Base-by-base conservation (phyloP, 23 red algal genomes). In the Chondrus crispus region DNA sequence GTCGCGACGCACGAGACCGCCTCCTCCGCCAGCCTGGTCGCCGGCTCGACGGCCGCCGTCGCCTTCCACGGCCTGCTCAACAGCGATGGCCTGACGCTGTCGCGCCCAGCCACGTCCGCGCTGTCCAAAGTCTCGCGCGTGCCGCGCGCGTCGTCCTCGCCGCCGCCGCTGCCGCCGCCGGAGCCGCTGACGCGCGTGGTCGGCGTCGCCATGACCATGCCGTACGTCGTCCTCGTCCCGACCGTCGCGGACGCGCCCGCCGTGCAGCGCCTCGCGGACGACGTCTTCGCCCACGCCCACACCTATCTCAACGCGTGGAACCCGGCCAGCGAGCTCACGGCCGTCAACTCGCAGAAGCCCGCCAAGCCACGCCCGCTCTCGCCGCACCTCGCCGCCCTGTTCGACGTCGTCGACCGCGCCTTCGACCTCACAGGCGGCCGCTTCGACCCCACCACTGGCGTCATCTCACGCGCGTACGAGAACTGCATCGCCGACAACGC, bases 151-250 rank as follows among this genome's bases (percentile, higher is more conserved):
- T n/a, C n/a, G n/a, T 85, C 80, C 35, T 44, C 48, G 9, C 52
- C 39, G 3, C 80, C 49, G 3, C 20, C 37, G 9, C 18, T 35
- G 3, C 86, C 9, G 1, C 7, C 48, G 7, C 33, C 42, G 24
- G 60, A 24, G 6, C 50, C 42, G 5, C 7, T 90, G 5, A n/a
- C 74, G 36, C 50, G 60, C 49, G 75, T 84, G 6, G 22, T 26
- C 13, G 90, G 90, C 36, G 90, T 85, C 66, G 90, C 90, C 46
- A 93, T 93, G 90, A 93, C 90, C 81, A 82, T 93, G 75, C 80
- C 77, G 1, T 93, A 85, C 30, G 62, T 51, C 20, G 69, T 93
- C 22, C 29, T 93, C n/a, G 90, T 93, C 2, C 37, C 77, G 45
- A 85, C 47, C 43, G 48, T 49, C 14, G 30, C 33, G 26, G 60